Evolutionary conservation across 2,329 filamentous ascomycete genomes (phyloP).

Genomic region (Clarireedia monteithiana): DNA sequence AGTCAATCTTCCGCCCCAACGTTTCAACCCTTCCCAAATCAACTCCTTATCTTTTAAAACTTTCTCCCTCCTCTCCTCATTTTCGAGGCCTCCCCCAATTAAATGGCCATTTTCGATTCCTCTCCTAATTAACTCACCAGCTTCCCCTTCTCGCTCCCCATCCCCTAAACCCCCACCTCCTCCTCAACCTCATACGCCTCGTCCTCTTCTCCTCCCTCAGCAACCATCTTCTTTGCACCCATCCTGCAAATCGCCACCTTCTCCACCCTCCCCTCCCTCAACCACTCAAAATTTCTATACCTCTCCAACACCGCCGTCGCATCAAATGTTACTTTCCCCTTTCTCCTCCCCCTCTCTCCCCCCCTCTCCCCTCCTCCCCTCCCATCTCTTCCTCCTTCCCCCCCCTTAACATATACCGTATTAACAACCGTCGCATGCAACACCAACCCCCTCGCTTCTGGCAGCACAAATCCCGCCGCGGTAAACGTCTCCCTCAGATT

Average conservation of each 20-base stretch:
- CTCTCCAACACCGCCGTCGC: constrained; percentile 46
- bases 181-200: constrained; percentile 26
- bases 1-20: too few species aligned
- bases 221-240: constrained; percentile 57
- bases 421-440: constrained; percentile 84
- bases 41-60: too few species aligned
- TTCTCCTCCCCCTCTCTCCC: constrained; percentile 25
- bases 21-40: too few species aligned
- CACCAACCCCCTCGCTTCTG: constrained; percentile 55
- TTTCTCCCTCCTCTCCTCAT: too few species aligned
- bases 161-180: constrained; percentile 13
- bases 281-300: constrained; percentile 64
- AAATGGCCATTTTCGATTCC: too few species aligned
- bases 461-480: constrained; percentile 46
- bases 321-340: constrained; percentile 38
- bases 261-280: constrained; percentile 58
- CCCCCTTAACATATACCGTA: constrained; percentile 59
- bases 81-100: too few species aligned
- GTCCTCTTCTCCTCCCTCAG: constrained; percentile 13
- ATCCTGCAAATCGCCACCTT: constrained; percentile 75
- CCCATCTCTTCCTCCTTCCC: constrained; percentile 18
- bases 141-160: too few species aligned
- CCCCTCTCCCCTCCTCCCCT: neutral
- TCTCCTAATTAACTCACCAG: too few species aligned
- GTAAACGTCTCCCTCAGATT: constrained; percentile 47